These are phyloP conservation scores for Pichia sp. DNA, from an alignment of 1,139 yeast species.

Conservation along the genomic window DNA sequence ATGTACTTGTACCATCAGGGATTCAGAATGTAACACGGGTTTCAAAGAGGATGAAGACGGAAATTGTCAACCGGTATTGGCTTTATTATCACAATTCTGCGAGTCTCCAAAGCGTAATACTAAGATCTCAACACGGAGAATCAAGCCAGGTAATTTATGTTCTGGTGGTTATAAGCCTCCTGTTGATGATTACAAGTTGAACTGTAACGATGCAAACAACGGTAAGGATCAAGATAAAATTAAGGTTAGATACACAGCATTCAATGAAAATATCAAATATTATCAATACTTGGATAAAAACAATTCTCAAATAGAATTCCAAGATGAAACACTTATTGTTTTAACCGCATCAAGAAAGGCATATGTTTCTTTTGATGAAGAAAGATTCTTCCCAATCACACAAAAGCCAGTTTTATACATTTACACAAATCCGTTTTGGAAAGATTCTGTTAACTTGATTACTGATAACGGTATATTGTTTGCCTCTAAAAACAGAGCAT, in stretches of 20 bases:
- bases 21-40: conserved; percentile 73
- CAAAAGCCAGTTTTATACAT: conserved; percentile 51
- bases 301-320: conserved; percentile 12
- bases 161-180: conserved; percentile 28
- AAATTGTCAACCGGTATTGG: conserved; percentile 53
- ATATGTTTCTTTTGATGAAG: conserved; percentile 78
- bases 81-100: conserved; percentile 21
- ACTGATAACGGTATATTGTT: conserved; percentile 52
- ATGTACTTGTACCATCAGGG: conserved; percentile 64
- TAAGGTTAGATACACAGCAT: conserved; percentile 13
- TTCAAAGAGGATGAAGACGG: conserved; percentile 45
- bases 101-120: conserved; percentile 18
- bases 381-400: conserved; percentile 32
- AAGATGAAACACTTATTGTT: conserved; percentile 73
- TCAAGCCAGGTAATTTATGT: conserved; percentile 29
- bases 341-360: conserved; percentile 51
- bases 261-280: conserved; percentile 41
- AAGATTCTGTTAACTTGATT: conserved; percentile 63
- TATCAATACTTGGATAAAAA: conserved; percentile 48
- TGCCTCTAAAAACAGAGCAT: conserved; percentile 61
- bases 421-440: conserved; percentile 56
- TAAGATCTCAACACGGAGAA: conserved; percentile 24
- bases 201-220: conserved; percentile 25
- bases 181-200: conserved; percentile 23
- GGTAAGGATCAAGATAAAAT: conserved; percentile 19